Evolutionary conservation across 768 basidiomycete genomes (phyloP).

Genomic region (Phaffia australis): DNA sequence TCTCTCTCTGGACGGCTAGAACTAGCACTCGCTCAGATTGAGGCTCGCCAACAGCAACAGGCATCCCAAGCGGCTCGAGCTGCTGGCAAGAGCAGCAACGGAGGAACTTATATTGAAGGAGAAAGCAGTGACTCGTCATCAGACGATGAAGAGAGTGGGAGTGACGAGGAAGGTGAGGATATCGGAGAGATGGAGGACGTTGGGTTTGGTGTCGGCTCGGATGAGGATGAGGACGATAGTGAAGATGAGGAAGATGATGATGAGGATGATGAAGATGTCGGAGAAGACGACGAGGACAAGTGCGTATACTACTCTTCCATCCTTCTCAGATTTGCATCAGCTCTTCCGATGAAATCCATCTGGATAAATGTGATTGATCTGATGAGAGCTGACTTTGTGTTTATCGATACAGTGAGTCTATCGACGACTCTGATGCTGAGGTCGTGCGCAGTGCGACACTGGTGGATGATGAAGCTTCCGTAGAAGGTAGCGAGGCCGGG

Average conservation of each 20-base stretch:
- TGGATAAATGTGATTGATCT: no score
- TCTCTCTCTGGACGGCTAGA: slow-evolving; percentile 81
- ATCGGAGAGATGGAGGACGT: slow-evolving; percentile 29
- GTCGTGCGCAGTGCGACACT: no score
- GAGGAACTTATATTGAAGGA: slow-evolving; percentile 61
- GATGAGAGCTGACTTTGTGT: no score
- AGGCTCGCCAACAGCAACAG: slow-evolving; percentile 51
- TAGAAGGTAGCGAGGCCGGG: no score
- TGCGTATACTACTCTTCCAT: no score
- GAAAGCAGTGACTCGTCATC: slow-evolving; percentile 55
- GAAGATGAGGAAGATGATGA: slow-evolving; percentile 54
- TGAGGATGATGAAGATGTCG: slow-evolving; percentile 50
- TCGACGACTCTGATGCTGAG: no score
- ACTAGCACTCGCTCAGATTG: slow-evolving; percentile 86
- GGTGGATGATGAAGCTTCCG: no score
- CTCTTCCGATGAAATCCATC: no score
- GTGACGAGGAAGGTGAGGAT: slow-evolving; percentile 42
- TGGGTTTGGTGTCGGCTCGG: slow-evolving; percentile 29
- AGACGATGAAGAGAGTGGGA: slow-evolving; percentile 58
- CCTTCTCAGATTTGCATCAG: no score
- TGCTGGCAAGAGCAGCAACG: slow-evolving; percentile 30
- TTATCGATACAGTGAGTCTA: no score
- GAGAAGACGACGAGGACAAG: no score
- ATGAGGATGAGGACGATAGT: slow-evolving; percentile 29
- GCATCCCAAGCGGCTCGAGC: slow-evolving; percentile 38